Percentiles rank a stretch among this genome's conserved stretches.
Conservation (phyloP, 1,284 basidiomycete genomes). For the Austroboletus niveus region DNA sequence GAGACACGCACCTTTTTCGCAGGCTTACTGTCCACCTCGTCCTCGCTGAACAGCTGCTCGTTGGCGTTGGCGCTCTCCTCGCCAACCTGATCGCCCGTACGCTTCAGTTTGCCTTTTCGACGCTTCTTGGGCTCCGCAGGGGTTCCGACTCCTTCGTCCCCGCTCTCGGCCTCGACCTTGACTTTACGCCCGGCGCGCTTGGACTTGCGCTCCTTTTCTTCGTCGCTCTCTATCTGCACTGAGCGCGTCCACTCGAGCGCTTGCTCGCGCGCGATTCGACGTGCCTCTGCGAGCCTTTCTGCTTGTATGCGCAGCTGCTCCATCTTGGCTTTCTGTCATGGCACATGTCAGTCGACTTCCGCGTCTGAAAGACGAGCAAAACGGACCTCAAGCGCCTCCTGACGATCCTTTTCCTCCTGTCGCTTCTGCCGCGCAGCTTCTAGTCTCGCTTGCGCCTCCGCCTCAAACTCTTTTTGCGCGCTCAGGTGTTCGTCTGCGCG, state of each 20-base stretch:
- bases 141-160: slow-evolving; percentile 48
- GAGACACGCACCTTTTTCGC: slow-evolving; percentile 56
- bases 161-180: slow-evolving; percentile 55
- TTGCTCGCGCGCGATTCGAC: slow-evolving; percentile 74
- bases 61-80: slow-evolving; percentile 35
- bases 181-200: slow-evolving; percentile 53
- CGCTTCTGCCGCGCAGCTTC: slow-evolving; percentile 70
- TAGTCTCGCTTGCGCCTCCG: slow-evolving; percentile 67
- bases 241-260: slow-evolving; percentile 73
- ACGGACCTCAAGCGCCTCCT: slow-evolving; percentile 58
- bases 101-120: slow-evolving; percentile 49
- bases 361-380: background rate
- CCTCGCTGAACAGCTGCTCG: slow-evolving; percentile 65
- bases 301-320: slow-evolving; percentile 61
- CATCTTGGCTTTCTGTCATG: slow-evolving; percentile 48
- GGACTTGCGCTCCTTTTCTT: slow-evolving; percentile 66
- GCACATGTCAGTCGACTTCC: background rate
- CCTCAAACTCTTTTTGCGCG: slow-evolving; percentile 74
- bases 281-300: slow-evolving; percentile 71
- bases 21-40: slow-evolving; percentile 62
- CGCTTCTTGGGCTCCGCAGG: slow-evolving; percentile 45
- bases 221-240: slow-evolving; percentile 67
- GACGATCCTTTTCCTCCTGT: slow-evolving; percentile 62
- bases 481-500: slow-evolving; percentile 77
- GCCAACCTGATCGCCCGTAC: slow-evolving; percentile 39